Conservation (phyloP, 2,329 filamentous ascomycete species). For the Fusarium sacchari region DNA sequence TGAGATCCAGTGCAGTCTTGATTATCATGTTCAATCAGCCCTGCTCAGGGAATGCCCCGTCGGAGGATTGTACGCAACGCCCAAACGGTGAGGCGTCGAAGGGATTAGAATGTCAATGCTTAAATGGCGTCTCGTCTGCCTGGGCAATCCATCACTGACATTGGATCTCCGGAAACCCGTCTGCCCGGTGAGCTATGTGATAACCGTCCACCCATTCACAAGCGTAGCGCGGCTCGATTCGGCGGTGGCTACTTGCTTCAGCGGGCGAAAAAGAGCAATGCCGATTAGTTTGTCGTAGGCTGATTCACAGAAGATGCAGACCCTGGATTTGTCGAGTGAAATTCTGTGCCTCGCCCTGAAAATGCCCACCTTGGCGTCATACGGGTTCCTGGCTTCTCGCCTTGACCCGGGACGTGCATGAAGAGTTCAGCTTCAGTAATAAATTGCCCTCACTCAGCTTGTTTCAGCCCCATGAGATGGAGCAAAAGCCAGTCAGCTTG, state of each 20-base stretch:
- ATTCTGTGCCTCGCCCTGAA: background rate
- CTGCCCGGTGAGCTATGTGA: background rate
- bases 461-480: constrained; percentile 5
- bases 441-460: background rate
- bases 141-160: background rate
- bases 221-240: constrained; percentile 18
- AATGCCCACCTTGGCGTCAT: background rate
- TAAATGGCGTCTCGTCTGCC: constrained; percentile 13
- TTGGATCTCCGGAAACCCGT: background rate
- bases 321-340: constrained; percentile 16
- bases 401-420: background rate
- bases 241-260: constrained; percentile 27
- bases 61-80: background rate
- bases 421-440: background rate
- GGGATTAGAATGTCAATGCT: constrained; percentile 14
- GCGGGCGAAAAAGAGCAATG: constrained; percentile 12
- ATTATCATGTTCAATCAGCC: background rate
- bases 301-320: constrained; percentile 3
- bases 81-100: constrained; percentile 35
- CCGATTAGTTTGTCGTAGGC: background rate
- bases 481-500: background rate
- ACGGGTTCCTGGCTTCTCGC: background rate
- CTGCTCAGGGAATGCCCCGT: constrained; percentile 4
- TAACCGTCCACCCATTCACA: background rate
- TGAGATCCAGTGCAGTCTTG: background rate